These are phyloP conservation scores for Wilcoxina mikolae DNA, from an alignment of 495 filamentous ascomycete genomes.

Conservation along the genomic window DNA sequence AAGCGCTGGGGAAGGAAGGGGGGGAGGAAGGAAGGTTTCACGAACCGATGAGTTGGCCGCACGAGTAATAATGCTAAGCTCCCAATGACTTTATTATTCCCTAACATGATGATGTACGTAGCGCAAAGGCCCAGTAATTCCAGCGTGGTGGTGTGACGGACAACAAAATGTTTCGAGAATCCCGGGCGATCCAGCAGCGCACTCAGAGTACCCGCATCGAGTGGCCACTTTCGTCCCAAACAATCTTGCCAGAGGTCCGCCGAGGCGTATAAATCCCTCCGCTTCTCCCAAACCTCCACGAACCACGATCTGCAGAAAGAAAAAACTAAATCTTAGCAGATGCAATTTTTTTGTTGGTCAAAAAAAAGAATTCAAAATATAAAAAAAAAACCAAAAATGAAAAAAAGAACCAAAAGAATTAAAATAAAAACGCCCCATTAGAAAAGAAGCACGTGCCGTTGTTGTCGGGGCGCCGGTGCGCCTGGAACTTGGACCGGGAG, in stretches of 20 bases:
- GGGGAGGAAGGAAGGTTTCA: not conserved
- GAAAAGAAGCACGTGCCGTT: slow-evolving; percentile 11
- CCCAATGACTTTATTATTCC: slow-evolving; percentile 42
- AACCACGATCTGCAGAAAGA: slow-evolving; percentile 19
- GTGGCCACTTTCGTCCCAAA: slow-evolving; percentile 32
- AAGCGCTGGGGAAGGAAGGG: not conserved
- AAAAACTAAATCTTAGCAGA: slow-evolving; percentile 4
- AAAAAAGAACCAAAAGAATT: not conserved
- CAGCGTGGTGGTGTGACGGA: slow-evolving; percentile 37
- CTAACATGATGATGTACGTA: slow-evolving; percentile 42
- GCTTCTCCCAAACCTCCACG: slow-evolving; percentile 31
- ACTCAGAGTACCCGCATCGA: slow-evolving; percentile 40
- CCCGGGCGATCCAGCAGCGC: slow-evolving; percentile 44
- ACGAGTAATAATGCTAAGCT: slow-evolving; percentile 47
- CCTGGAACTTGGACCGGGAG: slow-evolving; percentile 27
- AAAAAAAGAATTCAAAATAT: not conserved
- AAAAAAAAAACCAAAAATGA: not conserved
- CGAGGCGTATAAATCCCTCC: slow-evolving; percentile 29
- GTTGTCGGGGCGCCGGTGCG: slow-evolving; percentile 24
- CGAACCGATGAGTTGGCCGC: slow-evolving; percentile 35
- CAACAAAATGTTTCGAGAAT: slow-evolving; percentile 48
- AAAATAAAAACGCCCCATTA: not conserved
- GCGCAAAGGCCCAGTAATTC: slow-evolving; percentile 45
- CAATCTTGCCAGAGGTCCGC: slow-evolving; percentile 30
- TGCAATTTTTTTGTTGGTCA: too few relatives aligned